Conservation (phyloP, 257 asterid genomes). For the Petrea volubilis region DNA sequence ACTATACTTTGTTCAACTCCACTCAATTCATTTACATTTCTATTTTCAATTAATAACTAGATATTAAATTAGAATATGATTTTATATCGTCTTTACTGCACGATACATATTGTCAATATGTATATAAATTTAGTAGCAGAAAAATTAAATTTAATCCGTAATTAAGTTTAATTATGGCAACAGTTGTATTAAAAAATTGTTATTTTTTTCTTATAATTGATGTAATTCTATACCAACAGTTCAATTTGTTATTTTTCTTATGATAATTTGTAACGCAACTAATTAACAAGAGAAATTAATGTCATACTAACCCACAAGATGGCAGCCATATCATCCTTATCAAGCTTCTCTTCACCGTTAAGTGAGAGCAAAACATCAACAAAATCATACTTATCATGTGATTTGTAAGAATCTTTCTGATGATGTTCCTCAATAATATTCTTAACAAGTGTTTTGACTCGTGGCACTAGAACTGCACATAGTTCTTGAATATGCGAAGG, state of each 20-base stretch:
- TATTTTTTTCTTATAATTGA: too few relatives aligned
- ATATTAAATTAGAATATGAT: too few relatives aligned
- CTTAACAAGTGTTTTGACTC: constrained; percentile 40
- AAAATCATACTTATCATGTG: constrained; percentile 33
- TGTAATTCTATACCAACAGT: too few relatives aligned
- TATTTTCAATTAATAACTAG: too few relatives aligned
- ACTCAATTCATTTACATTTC: too few relatives aligned
- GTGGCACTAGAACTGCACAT: constrained; percentile 40
- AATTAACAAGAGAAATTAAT: background rate
- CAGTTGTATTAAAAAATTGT: too few relatives aligned
- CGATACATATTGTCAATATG: too few relatives aligned
- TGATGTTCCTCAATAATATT: constrained; percentile 42
- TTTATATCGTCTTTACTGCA: too few relatives aligned
- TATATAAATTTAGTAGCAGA: too few relatives aligned
- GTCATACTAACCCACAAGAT: constrained; percentile 54
- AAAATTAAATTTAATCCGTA: too few relatives aligned
- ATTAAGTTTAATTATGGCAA: too few relatives aligned
- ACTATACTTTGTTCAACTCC: too few relatives aligned
- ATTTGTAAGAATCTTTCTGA: background rate
- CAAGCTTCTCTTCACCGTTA: constrained; percentile 50
- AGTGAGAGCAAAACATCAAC: constrained; percentile 56
- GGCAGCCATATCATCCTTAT: constrained; percentile 57
- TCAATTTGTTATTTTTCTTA: background rate
- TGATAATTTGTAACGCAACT: background rate
- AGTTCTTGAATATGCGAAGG: constrained; percentile 44